These are phyloP conservation scores for Sesbania bispinosa DNA, from an alignment of 306 rosid species.

Conservation along the genomic window DNA sequence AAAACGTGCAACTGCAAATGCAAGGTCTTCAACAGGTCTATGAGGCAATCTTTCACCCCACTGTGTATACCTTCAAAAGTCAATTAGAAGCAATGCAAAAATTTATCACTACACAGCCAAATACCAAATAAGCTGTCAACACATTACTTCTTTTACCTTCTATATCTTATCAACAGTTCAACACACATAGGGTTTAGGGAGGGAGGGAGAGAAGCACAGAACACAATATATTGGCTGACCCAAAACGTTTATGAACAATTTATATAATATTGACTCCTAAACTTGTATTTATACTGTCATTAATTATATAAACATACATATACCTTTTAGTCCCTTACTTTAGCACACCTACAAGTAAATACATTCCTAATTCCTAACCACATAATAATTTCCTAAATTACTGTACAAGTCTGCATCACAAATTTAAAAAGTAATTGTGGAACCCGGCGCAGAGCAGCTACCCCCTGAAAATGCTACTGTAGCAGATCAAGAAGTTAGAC, in stretches of 20 bases:
- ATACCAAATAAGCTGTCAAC: slow-evolving; percentile 1
- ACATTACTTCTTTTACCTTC: slow-evolving; percentile 1
- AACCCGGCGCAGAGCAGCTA: neutral
- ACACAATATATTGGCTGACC: slow-evolving; percentile 5
- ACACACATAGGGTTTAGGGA: neutral
- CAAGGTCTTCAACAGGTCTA: slow-evolving; percentile 96
- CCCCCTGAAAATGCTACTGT: slow-evolving; percentile 1
- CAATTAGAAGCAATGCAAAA: slow-evolving; percentile 24
- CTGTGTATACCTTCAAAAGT: slow-evolving; percentile 63
- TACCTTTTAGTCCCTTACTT: neutral
- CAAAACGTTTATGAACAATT: slow-evolving; percentile 4
- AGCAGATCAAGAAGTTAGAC: neutral
- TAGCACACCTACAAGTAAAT: slow-evolving; percentile 8
- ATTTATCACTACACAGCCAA: slow-evolving; percentile 1
- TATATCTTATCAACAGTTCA: slow-evolving; percentile 14
- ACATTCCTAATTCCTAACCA: neutral
- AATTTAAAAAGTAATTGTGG: neutral
- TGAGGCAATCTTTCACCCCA: slow-evolving; percentile 93
- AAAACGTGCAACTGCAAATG: slow-evolving; percentile 96
- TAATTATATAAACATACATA: neutral
- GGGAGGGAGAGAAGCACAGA: neutral
- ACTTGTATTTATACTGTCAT: neutral
- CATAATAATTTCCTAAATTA: slow-evolving; percentile 13
- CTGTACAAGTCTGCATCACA: neutral
- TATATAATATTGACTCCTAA: slow-evolving; percentile 12